A percentile compares a stretch with the other conserved stretches of the same genome.
Evolutionary conservation across 345 rosid species (phyloP).

Genomic region (Raphanus sativus): DNA sequence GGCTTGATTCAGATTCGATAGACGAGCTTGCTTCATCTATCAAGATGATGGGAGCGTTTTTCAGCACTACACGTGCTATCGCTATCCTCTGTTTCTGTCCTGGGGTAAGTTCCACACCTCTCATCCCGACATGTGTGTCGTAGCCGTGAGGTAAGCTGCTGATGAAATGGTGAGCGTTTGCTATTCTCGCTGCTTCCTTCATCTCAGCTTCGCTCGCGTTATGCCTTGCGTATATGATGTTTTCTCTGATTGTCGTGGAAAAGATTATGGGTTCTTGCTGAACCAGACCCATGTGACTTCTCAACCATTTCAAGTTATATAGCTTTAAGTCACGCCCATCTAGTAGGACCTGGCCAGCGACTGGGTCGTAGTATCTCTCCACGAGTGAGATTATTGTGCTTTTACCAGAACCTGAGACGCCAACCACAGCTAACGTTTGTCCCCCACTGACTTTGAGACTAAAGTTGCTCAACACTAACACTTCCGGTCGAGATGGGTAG

Average conservation of each 20-base stretch:
- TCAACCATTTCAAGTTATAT: constrained; percentile 91
- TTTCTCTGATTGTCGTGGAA: constrained; percentile 91
- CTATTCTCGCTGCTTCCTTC: constrained; percentile 99
- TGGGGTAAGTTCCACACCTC: constrained; percentile 96
- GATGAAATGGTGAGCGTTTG: constrained; percentile 98
- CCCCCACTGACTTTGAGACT: constrained; percentile 95
- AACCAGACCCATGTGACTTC: constrained; percentile 91
- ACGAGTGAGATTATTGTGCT: constrained; percentile 94
- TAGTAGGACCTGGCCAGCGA: constrained; percentile 89
- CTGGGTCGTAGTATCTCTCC: constrained; percentile 95
- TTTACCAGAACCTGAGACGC: constrained; percentile 99
- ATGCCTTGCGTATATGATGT: constrained; percentile 95
- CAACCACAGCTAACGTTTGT: constrained; percentile 97
- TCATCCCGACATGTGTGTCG: constrained; percentile 97
- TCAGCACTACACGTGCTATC: constrained; percentile 89
- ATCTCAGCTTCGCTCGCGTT: constrained; percentile 97
- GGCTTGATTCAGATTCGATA: constrained; percentile 94
- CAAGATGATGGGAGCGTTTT: constrained; percentile 95
- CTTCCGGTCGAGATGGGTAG: constrained; percentile 87
- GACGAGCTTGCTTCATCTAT: constrained; percentile 97
- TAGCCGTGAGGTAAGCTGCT: constrained; percentile 97
- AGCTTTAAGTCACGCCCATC: constrained; percentile 91
- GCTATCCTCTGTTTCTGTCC: constrained; percentile 99
- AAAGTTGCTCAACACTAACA: constrained; percentile 92
- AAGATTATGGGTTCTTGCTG: constrained; percentile 98